These are phyloP conservation scores for Rubia peregrina DNA, from an alignment of 305 asterid species.

Conservation along the genomic window DNA sequence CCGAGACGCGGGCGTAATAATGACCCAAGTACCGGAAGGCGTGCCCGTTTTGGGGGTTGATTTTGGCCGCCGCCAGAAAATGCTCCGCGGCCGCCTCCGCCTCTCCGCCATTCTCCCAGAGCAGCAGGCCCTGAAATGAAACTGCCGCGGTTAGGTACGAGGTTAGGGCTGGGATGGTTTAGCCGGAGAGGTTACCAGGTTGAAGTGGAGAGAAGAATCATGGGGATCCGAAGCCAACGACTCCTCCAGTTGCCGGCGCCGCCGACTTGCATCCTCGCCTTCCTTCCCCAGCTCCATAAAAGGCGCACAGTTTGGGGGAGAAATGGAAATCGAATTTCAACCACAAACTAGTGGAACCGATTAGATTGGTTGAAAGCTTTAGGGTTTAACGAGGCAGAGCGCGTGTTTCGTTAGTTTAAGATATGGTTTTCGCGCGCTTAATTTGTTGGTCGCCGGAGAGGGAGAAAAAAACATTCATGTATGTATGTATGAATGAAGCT, in stretches of 20 bases:
- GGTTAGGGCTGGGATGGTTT: not conserved
- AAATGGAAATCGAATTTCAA: not conserved
- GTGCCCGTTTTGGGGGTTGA: slow-evolving; percentile 66
- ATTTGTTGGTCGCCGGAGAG: not conserved
- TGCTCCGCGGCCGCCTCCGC: slow-evolving; percentile 68
- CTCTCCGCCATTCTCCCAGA: slow-evolving; percentile 65
- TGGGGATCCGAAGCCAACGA: slow-evolving; percentile 37
- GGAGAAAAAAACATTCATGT: not conserved
- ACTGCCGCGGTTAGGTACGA: not conserved
- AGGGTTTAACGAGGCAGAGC: too few relatives aligned
- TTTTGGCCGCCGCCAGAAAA: slow-evolving; percentile 64
- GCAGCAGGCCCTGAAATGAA: slow-evolving; percentile 44
- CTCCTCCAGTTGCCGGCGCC: slow-evolving; percentile 40
- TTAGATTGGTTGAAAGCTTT: too few relatives aligned
- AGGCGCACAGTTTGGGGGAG: too few relatives aligned
- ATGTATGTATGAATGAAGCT: too few relatives aligned
- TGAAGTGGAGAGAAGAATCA: slow-evolving; percentile 51
- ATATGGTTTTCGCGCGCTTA: not conserved
- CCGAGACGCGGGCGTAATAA: slow-evolving; percentile 46
- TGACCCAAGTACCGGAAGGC: slow-evolving; percentile 86
- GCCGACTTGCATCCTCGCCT: slow-evolving; percentile 18
- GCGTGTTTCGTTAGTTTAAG: not conserved
- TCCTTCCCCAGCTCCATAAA: slow-evolving; percentile 27
- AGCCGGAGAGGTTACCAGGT: slow-evolving; percentile 35
- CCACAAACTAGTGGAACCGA: not conserved